Base-by-base conservation (phyloP, 208 protist species). In the Leishmania major region DNA sequence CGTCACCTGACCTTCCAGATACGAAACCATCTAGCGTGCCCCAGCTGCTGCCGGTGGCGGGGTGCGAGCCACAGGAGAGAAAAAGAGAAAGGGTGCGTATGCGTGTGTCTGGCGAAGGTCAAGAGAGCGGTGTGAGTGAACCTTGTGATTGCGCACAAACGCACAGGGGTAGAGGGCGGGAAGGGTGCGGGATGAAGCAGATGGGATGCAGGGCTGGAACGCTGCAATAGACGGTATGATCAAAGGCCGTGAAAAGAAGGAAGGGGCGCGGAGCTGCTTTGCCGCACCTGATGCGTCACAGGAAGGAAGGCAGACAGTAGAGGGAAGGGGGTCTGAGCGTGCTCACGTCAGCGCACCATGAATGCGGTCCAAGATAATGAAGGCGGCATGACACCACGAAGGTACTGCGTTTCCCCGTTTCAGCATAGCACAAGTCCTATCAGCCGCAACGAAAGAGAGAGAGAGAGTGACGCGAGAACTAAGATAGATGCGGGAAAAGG, bases 1-100 rank as follows among this genome's bases (percentile, higher is more conserved):
- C n/a, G 91, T 95, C 47, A 78, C 71, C 76, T 82, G 72, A 13
- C 79, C 80, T 67, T 91, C 85, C 28, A 87, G 85, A 77, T 87
- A 91, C 40, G 90, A 88, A 28, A 79, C 74, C 59, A 90, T 75
- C 57, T 31, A 35, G 40, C 62, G 62, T 69, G 28, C 13, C 62
- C 62, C 62, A 40, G 62, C 31, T 69, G 31, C 60, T 67, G 28
- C 31, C 31, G 31, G 13, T 40, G 62, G 11, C 31, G 31, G 62
- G 17, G 11, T 69, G 31, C 70, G 70, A 47, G 31, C 70, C 45
- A 55, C 67, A 25, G 47, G 45, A 47, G 11, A 74, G 28, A 51
- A 19, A 8, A 53, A 13, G 43, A 6, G 40, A n/a, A 25, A 74
- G 45, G 45, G 40, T 28, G 11, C 6, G 22, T 25, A 35, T 62